A percentile compares a stretch with the other conserved stretches of the same genome.
These are phyloP conservation scores for Candida jianshihensis DNA, from an alignment of 805 yeast genomes.

Conservation along the genomic window DNA sequence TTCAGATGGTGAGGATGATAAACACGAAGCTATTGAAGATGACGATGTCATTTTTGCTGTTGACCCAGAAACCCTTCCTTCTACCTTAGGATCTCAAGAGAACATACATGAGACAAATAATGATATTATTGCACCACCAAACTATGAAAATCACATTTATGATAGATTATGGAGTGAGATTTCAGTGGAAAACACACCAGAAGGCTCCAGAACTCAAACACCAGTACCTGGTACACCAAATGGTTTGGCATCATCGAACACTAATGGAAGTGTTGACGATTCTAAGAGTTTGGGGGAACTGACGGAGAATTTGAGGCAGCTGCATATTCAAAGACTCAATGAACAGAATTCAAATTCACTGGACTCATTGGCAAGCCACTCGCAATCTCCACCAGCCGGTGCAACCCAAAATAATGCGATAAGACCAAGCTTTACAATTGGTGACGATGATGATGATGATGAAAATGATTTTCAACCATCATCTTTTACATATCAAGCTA, in stretches of 20 bases:
- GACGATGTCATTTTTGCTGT: constrained; percentile 35
- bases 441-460: constrained; percentile 10
- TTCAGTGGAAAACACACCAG: constrained; percentile 25
- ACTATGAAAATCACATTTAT: constrained; percentile 73
- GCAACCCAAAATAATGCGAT: not conserved
- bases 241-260: constrained; percentile 2
- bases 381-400: not conserved
- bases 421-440: constrained; percentile 6
- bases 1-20: constrained; percentile 17
- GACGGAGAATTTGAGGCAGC: constrained; percentile 44
- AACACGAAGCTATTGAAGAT: constrained; percentile 13
- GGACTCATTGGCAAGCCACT: constrained; percentile 15
- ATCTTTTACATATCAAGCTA: not conserved
- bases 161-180: constrained; percentile 73
- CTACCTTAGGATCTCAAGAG: constrained; percentile 10
- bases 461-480: constrained; percentile 12
- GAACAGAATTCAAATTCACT: constrained; percentile 28
- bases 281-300: constrained; percentile 29
- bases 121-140: constrained; percentile 72
- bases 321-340: constrained; percentile 41
- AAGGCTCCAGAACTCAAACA: constrained; percentile 24
- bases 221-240: constrained; percentile 23
- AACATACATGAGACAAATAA: constrained; percentile 28
- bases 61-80: constrained; percentile 25
- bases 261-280: constrained; percentile 17